A percentile compares a stretch with the other conserved stretches of the same genome.
phyloP scores from a whole-genome alignment of 1,284 basidiomycete genomes.

The Austroboletus novae-zelandiae region DNA sequence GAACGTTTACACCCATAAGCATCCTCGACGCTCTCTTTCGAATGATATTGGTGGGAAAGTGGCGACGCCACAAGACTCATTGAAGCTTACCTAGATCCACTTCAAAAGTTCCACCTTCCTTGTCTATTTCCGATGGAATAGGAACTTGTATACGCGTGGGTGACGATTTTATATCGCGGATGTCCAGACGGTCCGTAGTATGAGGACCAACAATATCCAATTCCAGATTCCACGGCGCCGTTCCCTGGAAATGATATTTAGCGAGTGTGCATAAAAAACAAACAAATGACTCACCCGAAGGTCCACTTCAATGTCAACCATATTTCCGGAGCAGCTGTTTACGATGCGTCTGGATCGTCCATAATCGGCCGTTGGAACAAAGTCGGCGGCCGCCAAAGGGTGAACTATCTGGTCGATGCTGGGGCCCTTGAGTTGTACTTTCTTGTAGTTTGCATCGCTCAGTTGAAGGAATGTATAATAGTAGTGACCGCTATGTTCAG shows the following conservation, averaged over 20 bases:
- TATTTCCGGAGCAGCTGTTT: slow-evolving; percentile 73
- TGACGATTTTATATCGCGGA: slow-evolving; percentile 55
- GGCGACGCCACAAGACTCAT: background rate
- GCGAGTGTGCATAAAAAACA: background rate
- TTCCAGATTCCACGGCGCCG: slow-evolving; percentile 84
- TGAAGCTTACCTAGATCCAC: slow-evolving; percentile 65
- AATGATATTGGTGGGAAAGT: slow-evolving; percentile 1
- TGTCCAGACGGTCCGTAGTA: slow-evolving; percentile 56
- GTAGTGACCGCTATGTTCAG: slow-evolving; percentile 87
- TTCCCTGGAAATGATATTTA: slow-evolving; percentile 56
- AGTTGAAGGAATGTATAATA: slow-evolving; percentile 81
- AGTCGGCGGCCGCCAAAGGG: slow-evolving; percentile 78
- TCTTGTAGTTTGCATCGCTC: slow-evolving; percentile 84
- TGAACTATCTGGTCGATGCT: slow-evolving; percentile 87
- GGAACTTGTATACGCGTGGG: slow-evolving; percentile 61
- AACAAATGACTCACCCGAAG: slow-evolving; percentile 53
- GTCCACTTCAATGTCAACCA: slow-evolving; percentile 74
- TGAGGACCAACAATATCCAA: slow-evolving; percentile 73
- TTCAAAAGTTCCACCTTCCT: slow-evolving; percentile 76
- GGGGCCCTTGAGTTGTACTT: slow-evolving; percentile 66
- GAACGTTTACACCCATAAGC: slow-evolving; percentile 83
- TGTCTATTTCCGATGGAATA: slow-evolving; percentile 65
- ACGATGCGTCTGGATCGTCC: slow-evolving; percentile 52
- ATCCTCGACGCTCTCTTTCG: slow-evolving; percentile 80
- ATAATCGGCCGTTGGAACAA: slow-evolving; percentile 45